Base-by-base conservation (phyloP, 2,329 filamentous ascomycete species). In the Thelonectria olida region DNA sequence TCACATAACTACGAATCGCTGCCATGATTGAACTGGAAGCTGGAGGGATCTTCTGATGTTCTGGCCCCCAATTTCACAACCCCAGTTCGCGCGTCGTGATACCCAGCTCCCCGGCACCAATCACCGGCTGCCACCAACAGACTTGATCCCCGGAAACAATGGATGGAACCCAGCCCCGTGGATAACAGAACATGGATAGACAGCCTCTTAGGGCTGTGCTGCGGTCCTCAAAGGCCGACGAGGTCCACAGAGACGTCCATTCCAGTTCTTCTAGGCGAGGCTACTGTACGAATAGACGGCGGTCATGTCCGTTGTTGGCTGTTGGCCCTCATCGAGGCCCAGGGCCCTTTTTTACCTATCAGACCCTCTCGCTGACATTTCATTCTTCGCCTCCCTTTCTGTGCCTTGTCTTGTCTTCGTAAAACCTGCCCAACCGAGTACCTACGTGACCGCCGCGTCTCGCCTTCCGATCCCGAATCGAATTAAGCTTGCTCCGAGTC, bases 331-430 rank as follows among this genome's bases (percentile, higher is more conserved):
- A 12, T 23, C 38, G 38, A 41, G 13, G 4, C 38, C 13, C 38
- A 8, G 38, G 38, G 38, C 38, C 19, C 36, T 39, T 41, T 41
- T 25, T 68, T 52, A 57, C 67, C 64, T 69, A 70, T 71, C 68
- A 71, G 38, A 58, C 42, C 49, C 56, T 56, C 53, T 51, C 61
- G 68, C 68, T 71, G 68, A 71, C 68, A 71, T 70, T 52, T 34
- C 39, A 23, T 41, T 41, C 36, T 56, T 22, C 48, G 44, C 59
- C 51, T 60, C 52, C 50, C 49, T 63, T 63, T 53, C 62, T 54
- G n/a, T n/a, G 5, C 39, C n/a, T 53, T 39, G 25, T 39, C n/a
- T n/a, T n/a, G n/a, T n/a, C n/a, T n/a, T n/a, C n/a, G n/a, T n/a
- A n/a, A n/a, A n/a, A n/a, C n/a, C n/a, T n/a, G n/a, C n/a, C n/a